Conservation (phyloP, 768 basidiomycete species). For the Galerina marginata region DNA sequence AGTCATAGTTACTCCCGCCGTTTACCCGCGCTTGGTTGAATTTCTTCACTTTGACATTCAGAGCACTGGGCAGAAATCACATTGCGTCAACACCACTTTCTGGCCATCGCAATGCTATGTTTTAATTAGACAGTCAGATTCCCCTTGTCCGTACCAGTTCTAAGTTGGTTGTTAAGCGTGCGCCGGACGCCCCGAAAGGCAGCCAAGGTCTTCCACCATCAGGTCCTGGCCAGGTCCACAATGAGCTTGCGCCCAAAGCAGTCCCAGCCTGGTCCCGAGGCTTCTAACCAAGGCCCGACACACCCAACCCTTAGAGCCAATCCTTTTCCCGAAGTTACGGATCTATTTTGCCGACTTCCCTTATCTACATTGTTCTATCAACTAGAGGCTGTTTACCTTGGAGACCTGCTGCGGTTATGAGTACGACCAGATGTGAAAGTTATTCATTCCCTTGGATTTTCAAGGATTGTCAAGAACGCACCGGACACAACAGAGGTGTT, state of each 20-base stretch:
- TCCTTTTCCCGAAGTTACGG: conserved; percentile 75
- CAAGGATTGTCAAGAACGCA: conserved; percentile 73
- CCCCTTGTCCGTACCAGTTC: conserved; percentile 70
- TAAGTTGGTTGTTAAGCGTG: conserved; percentile 27
- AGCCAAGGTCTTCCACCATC: conserved; percentile 32
- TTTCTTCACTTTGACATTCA: conserved; percentile 85
- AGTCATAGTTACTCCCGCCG: conserved; percentile 83
- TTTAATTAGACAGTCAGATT: conserved; percentile 87
- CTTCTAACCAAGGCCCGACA: conserved; percentile 39
- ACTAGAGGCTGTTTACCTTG: conserved; percentile 85
- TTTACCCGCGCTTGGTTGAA: conserved; percentile 82
- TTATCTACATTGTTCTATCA: conserved; percentile 82
- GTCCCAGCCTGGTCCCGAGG: conserved; percentile 37
- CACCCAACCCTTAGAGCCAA: conserved; percentile 39
- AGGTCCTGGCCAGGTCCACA: conserved; percentile 36
- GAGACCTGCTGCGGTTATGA: conserved; percentile 83
- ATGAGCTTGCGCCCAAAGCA: conserved; percentile 36
- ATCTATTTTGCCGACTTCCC: conserved; percentile 46
- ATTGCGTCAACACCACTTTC: conserved; percentile 81
- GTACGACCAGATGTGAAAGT: conserved; percentile 75
- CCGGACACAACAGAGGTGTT: conserved; percentile 74
- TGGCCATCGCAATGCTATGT: conserved; percentile 81
- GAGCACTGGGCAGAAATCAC: conserved; percentile 85
- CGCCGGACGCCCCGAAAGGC: conserved; percentile 25
- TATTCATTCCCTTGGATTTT: conserved; percentile 79